Evolutionary conservation across 1,284 basidiomycete species (phyloP).

Genomic region (Mycena sp.): DNA sequence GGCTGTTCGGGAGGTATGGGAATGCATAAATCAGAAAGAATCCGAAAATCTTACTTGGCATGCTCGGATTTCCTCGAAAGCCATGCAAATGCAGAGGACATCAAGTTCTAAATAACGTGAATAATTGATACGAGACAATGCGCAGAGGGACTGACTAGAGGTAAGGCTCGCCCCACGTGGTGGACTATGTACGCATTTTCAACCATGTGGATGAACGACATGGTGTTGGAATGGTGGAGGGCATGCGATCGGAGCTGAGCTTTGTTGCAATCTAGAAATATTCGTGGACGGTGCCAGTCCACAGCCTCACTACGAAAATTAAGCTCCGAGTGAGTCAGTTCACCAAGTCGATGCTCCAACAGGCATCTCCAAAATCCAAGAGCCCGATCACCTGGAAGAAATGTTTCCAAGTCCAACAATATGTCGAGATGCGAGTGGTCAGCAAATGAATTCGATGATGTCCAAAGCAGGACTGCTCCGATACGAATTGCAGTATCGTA

Average conservation of each 20-base stretch:
- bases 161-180: constrained; percentile 1
- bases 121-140: not conserved
- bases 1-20: not conserved
- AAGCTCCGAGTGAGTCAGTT: constrained; percentile 13
- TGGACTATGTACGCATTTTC: constrained; percentile 23
- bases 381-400: not conserved
- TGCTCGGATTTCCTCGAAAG: constrained; percentile 7
- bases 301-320: constrained; percentile 18
- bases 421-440: not conserved
- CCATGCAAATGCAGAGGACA: constrained; percentile 16
- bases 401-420: constrained; percentile 4
- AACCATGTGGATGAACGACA: constrained; percentile 1
- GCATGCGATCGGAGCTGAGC: constrained; percentile 9
- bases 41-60: constrained; percentile 13
- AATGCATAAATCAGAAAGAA: constrained; percentile 5
- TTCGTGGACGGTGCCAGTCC: constrained; percentile 18
- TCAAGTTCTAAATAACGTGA: constrained; percentile 10
- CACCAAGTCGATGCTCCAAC: not conserved
- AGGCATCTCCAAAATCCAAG: constrained; percentile 16
- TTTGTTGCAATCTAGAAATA: constrained; percentile 14
- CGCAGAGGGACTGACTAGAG: constrained; percentile 10
- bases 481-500: constrained; percentile 2
- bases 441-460: not conserved
- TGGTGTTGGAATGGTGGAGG: constrained; percentile 9
- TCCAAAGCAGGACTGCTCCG: constrained; percentile 15